Conservation (phyloP, 257 asterid species). For the Henckelia pumila region DNA sequence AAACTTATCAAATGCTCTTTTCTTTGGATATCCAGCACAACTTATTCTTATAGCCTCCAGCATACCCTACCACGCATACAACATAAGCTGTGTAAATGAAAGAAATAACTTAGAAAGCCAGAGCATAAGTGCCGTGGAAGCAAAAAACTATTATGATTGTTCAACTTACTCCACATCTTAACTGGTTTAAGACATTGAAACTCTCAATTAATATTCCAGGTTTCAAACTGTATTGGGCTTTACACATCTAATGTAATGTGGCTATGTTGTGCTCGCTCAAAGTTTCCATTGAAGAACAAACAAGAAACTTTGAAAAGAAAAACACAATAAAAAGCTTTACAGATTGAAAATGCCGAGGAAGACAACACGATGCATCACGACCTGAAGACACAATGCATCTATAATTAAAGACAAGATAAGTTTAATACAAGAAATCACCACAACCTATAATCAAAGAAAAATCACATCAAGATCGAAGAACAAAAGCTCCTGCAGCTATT, state of each 20-base stretch:
- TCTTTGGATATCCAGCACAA: slow-evolving; percentile 96
- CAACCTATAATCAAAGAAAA: no score
- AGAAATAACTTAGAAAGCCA: neutral
- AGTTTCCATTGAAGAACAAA: slow-evolving; percentile 90
- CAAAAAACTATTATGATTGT: neutral
- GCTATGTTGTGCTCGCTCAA: slow-evolving; percentile 90
- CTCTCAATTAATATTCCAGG: slow-evolving; percentile 98
- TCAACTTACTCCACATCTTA: slow-evolving; percentile 88
- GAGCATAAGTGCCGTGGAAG: slow-evolving; percentile 10
- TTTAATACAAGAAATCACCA: no score
- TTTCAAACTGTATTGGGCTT: slow-evolving; percentile 88
- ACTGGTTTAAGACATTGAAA: slow-evolving; percentile 74
- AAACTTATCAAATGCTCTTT: slow-evolving; percentile 88
- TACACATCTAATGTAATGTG: slow-evolving; percentile 94
- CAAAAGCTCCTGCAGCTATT: no score
- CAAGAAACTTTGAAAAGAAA: no score
- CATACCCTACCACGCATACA: slow-evolving; percentile 69
- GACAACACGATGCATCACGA: no score
- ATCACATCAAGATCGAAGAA: no score
- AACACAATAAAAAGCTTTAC: no score
- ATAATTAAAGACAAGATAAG: no score
- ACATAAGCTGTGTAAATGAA: slow-evolving; percentile 24
- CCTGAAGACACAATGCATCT: no score
- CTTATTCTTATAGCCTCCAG: slow-evolving; percentile 95
- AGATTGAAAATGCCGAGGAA: no score